phyloP scores from a whole-genome alignment of 179 eudicot genomes.

The Beta corolliflora region DNA sequence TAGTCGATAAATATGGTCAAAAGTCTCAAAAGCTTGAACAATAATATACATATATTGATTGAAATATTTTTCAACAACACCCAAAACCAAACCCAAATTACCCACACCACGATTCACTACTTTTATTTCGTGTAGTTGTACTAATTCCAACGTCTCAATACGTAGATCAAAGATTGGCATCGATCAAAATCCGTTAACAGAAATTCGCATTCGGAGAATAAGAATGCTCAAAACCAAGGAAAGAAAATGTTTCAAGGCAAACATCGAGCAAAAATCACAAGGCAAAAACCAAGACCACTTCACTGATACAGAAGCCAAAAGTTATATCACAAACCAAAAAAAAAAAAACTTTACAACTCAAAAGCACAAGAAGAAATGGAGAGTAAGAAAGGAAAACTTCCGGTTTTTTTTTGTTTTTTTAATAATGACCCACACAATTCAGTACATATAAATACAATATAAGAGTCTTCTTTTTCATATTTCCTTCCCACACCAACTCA shows the following conservation, averaged over 20 bases:
- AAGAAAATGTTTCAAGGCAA: background rate
- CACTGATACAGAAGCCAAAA: constrained; percentile 27
- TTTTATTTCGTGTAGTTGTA: too few species aligned
- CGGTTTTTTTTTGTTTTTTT: constrained; percentile 19
- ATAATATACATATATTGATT: too few species aligned
- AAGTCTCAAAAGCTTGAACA: too few species aligned
- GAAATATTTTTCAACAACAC: too few species aligned
- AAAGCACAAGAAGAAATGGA: constrained; percentile 37
- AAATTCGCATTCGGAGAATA: background rate
- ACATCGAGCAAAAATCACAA: constrained; percentile 19
- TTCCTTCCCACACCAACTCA: constrained; percentile 49
- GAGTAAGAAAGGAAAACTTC: constrained; percentile 24
- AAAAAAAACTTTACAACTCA: constrained; percentile 33
- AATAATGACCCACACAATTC: constrained; percentile 43
- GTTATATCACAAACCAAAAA: constrained; percentile 29
- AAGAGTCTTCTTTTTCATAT: constrained; percentile 32
- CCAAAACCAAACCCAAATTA: too few species aligned
- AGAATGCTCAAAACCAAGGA: background rate
- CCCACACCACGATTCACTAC: too few species aligned
- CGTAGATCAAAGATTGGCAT: too few species aligned
- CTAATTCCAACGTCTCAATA: too few species aligned
- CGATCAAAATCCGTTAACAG: too few species aligned
- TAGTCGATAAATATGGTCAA: too few species aligned
- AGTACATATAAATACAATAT: constrained; percentile 49
- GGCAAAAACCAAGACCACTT: constrained; percentile 25